A percentile compares a stretch with the other conserved stretches of the same genome.
Conservation (phyloP, 305 asterid genomes). For the Lippia alba region DNA sequence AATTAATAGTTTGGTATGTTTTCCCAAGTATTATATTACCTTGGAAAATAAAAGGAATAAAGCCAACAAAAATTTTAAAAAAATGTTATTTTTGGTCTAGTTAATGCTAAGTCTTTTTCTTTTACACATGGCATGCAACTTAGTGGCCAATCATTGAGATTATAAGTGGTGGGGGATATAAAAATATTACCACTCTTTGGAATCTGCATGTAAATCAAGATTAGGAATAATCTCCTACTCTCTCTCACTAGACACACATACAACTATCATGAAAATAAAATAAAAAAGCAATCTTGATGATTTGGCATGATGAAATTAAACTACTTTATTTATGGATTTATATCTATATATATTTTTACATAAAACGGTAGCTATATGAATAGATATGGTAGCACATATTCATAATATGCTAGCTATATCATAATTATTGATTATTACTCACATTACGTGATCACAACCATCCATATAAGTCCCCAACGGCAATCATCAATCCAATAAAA, state of each 20-base stretch:
- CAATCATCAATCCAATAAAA: slow-evolving; percentile 23
- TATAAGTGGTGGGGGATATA: slow-evolving; percentile 41
- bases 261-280: slow-evolving; percentile 3
- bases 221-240: slow-evolving; percentile 26
- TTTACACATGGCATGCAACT: slow-evolving; percentile 47
- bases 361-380: slow-evolving; percentile 5
- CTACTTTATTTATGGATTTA: slow-evolving; percentile 25
- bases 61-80: neutral
- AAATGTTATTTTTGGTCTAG: slow-evolving; percentile 20
- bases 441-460: slow-evolving; percentile 35
- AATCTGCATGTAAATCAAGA: slow-evolving; percentile 45
- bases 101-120: slow-evolving; percentile 22
- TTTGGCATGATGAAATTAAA: slow-evolving; percentile 37
- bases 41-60: neutral
- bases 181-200: slow-evolving; percentile 27
- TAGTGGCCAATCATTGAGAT: slow-evolving; percentile 58
- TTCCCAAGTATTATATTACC: neutral
- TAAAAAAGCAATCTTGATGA: slow-evolving; percentile 29
- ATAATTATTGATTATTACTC: slow-evolving; percentile 34
- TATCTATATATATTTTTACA: slow-evolving; percentile 39
- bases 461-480: slow-evolving; percentile 21
- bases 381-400: neutral
- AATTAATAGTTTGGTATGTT: neutral
- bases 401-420: neutral
- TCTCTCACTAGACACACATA: neutral